Percentiles rank a stretch among this genome's conserved stretches.
These are phyloP conservation scores for Candida suzukii DNA, from an alignment of 805 yeast genomes.

Conservation along the genomic window DNA sequence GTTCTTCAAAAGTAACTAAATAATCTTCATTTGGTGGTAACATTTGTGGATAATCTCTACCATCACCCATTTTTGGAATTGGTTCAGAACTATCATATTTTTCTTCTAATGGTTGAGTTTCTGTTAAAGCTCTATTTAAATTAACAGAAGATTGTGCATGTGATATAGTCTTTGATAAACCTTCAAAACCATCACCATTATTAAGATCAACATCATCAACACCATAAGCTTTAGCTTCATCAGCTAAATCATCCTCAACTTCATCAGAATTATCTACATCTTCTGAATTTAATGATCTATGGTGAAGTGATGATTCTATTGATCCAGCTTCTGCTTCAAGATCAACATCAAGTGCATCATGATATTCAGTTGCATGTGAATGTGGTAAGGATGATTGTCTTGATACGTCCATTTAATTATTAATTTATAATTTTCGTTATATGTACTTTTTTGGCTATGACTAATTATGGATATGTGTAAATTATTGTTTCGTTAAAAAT, in stretches of 20 bases:
- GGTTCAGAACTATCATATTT: conserved; percentile 28
- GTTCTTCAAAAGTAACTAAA: conserved; percentile 62
- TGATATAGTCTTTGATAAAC: conserved; percentile 10
- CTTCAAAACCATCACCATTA: conserved; percentile 1
- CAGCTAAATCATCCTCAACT: neutral
- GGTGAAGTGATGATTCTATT: no score
- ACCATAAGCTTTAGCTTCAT: neutral
- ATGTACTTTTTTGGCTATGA: no score
- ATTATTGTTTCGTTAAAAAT: no score
- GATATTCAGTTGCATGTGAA: no score
- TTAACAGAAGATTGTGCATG: conserved; percentile 12
- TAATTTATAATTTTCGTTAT: no score
- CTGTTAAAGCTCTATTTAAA: conserved; percentile 37
- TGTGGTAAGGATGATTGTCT: no score
- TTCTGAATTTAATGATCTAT: neutral
- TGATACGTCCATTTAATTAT: no score
- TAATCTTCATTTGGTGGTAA: conserved; percentile 50
- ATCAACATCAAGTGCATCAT: no score
- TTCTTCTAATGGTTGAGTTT: conserved; percentile 22
- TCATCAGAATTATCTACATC: neutral
- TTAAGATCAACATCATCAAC: neutral
- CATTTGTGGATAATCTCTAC: conserved; percentile 53
- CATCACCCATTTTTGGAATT: conserved; percentile 60
- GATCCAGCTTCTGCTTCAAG: no score
- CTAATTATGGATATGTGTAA: no score